phyloP scores from a whole-genome alignment of 257 asterid genomes.

The Eustoma russellianum region DNA sequence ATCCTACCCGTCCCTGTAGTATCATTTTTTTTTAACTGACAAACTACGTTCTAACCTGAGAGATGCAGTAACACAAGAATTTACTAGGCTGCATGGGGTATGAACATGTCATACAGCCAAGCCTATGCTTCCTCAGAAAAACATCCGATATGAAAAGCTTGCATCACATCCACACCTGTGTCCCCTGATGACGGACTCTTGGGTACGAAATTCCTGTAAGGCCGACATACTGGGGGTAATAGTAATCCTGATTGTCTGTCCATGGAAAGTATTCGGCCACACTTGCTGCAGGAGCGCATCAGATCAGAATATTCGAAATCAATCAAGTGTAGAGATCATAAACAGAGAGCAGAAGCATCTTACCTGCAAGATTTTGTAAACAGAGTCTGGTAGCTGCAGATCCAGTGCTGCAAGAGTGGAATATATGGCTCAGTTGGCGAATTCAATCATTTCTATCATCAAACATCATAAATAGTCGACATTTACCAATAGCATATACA shows the following conservation, averaged over 20 bases:
- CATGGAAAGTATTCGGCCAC: conserved; percentile 61
- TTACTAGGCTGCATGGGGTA: no score
- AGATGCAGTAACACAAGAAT: no score
- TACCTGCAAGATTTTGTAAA: conserved; percentile 76
- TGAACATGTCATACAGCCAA: no score
- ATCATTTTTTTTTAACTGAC: no score
- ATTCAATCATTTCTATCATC: background rate
- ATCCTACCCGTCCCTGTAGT: no score
- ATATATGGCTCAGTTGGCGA: background rate
- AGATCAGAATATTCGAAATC: background rate
- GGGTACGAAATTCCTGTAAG: conserved; percentile 37
- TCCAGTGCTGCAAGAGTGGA: conserved; percentile 52
- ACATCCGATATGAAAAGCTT: conserved; percentile 66
- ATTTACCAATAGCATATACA: conserved; percentile 59
- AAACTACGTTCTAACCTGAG: no score
- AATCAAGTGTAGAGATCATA: background rate
- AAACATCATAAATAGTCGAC: background rate
- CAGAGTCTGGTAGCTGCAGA: conserved; percentile 72
- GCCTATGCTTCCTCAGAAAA: conserved; percentile 41
- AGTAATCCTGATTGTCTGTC: conserved; percentile 69
- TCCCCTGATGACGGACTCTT: conserved; percentile 22
- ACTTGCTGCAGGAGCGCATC: conserved; percentile 44
- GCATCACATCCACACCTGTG: conserved; percentile 23
- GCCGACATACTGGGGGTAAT: conserved; percentile 72
- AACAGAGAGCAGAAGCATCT: conserved; percentile 1